Base-by-base conservation (phyloP, 2,329 filamentous ascomycete species). In the Penicillium hordei region DNA sequence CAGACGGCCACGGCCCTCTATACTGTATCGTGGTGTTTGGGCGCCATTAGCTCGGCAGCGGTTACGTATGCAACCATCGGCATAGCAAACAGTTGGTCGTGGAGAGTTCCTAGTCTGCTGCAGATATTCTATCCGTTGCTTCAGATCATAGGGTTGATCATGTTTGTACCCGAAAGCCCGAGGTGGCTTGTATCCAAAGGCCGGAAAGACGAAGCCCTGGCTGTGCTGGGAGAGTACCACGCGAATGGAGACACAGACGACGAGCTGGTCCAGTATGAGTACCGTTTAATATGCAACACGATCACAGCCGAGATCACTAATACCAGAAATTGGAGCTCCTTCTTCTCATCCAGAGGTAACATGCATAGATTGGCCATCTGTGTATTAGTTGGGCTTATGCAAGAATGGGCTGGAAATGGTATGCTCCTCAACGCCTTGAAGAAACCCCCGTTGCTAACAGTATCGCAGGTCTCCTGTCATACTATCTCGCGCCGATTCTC, bases 151-250 rank as follows among this genome's bases (percentile, higher is more conserved):
- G 72, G 79, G 27, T 75, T 57, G 13, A 5, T 80, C 3, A 82
- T 79, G 56, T 80, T 85, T 64, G 73, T 87, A 0, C 86, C 86
- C 0, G 86, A 88, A 65, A 85, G 82, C 1, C 86, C 86, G 1
- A 74, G 85, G 48, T 87, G 84, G 84, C 76, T 87, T n/a, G 82
- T 85, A 52, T 81, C 82, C 42, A 81, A 84, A 54, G 81, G 83
- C 59, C 80, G 81, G 17, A 77, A 81, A 17, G 82, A 86, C 27
- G 78, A 86, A 61, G 84, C 83, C 1, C 74, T 82, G 19, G 72
- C 77, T 6, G 79, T 83, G 1, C 77, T 89, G 58, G 78, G 81
- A 4, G 82, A 82, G 56, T 85, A 84, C 65, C 86, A 87, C 49
- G 86, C 84, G 1, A 79, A 84, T 61, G 76, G 77, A 1, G 73